These are phyloP conservation scores for Polytrichum commune DNA, from an alignment of 225 moss, liverwort and hornwort species.

Conservation along the genomic window DNA sequence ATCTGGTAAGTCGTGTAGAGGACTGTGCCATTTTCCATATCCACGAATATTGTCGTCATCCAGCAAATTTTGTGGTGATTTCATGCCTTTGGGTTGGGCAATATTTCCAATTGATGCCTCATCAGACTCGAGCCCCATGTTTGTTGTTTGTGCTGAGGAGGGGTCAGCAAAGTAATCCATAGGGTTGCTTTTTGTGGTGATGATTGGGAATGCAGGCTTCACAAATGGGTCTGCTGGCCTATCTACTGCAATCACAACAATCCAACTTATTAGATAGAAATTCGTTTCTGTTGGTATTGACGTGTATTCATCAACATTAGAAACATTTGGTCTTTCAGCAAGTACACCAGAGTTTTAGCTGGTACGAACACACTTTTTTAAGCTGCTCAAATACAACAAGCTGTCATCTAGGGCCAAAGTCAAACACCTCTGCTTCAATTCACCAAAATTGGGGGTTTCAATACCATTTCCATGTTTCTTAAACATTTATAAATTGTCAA, in stretches of 20 bases:
- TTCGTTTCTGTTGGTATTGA: too few species aligned
- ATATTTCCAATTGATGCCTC: neutral
- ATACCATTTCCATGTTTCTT: too few species aligned
- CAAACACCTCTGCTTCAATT: too few species aligned
- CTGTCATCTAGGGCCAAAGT: neutral
- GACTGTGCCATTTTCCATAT: conserved; percentile 30
- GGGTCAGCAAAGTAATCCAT: conserved; percentile 6
- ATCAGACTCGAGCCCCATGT: neutral
- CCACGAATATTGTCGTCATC: conserved; percentile 14
- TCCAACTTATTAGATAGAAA: neutral
- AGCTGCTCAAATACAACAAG: neutral
- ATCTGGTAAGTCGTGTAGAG: conserved; percentile 18
- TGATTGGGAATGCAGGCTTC: conserved; percentile 16
- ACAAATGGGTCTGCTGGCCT: conserved; percentile 17
- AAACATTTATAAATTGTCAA: too few species aligned
- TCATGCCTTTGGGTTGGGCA: conserved; percentile 13
- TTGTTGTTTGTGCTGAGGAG: conserved; percentile 7
- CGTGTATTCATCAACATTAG: too few species aligned
- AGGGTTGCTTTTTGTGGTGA: conserved; percentile 14
- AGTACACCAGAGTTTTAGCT: neutral
- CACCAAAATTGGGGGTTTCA: too few species aligned
- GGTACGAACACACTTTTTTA: neutral
- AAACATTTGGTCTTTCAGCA: too few species aligned
- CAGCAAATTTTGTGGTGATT: conserved; percentile 16
- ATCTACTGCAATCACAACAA: conserved; percentile 14